phyloP scores from a whole-genome alignment of 2,329 filamentous ascomycete genomes.

The Tolypocladium paradoxum region DNA sequence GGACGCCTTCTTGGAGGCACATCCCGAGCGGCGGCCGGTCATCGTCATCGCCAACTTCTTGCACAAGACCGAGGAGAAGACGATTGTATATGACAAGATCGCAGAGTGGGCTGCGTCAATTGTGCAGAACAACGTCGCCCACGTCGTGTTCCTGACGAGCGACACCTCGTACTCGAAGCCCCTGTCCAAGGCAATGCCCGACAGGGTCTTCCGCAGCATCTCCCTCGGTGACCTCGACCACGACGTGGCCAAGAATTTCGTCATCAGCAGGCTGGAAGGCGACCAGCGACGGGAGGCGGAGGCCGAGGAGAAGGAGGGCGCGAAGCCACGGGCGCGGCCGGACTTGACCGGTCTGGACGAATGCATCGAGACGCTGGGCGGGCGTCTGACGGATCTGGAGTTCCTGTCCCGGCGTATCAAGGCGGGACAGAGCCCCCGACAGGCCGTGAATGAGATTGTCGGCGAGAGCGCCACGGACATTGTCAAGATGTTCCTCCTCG shows the following conservation, averaged over 20 bases:
- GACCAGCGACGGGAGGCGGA: conserved; percentile 20
- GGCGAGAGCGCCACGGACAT: conserved; percentile 84
- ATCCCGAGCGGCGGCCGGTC: conserved; percentile 72
- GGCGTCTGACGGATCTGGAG: conserved; percentile 89
- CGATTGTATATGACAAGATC: conserved; percentile 65
- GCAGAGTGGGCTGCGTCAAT: conserved; percentile 84
- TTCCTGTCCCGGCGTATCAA: conserved; percentile 85
- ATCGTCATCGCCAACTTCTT: conserved; percentile 89
- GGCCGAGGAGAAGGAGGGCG: conserved; percentile 13
- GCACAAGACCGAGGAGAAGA: conserved; percentile 58
- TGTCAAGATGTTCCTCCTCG: conserved; percentile 81
- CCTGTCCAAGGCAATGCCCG: conserved; percentile 75
- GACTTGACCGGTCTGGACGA: conserved; percentile 64
- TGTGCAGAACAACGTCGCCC: conserved; percentile 79
- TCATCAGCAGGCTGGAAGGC: conserved; percentile 68
- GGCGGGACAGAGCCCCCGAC: conserved; percentile 69
- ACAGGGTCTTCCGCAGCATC: conserved; percentile 81
- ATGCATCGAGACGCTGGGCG: conserved; percentile 74
- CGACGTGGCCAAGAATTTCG: conserved; percentile 78
- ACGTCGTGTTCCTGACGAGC: conserved; percentile 88
- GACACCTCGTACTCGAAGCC: conserved; percentile 85
- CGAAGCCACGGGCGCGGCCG: conserved; percentile 14
- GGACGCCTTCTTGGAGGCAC: conserved; percentile 81
- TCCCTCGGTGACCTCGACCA: conserved; percentile 78
- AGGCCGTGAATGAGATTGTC: conserved; percentile 80